Evolutionary conservation across 148 eudicot species (phyloP).

Genomic region (Vaccinium darrowii): DNA sequence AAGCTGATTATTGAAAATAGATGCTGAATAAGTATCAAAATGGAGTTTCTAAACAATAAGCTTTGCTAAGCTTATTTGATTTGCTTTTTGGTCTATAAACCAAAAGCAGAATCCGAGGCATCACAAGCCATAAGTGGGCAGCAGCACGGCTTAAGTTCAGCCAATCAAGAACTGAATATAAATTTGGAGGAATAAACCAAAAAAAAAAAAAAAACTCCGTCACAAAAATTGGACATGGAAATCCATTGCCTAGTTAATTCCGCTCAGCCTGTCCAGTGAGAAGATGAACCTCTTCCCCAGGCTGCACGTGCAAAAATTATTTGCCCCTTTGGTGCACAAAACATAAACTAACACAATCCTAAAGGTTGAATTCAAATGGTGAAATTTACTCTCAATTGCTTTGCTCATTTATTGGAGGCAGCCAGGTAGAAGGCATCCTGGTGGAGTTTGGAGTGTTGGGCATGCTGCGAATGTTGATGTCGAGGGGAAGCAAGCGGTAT

Average conservation of each 20-base stretch:
- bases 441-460: conserved; percentile 27
- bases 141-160: neutral
- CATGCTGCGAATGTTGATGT: conserved; percentile 42
- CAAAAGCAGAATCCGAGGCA: neutral
- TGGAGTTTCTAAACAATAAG: neutral
- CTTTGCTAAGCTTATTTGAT: neutral
- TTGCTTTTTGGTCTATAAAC: neutral
- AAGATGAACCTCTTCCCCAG: neutral
- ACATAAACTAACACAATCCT: neutral
- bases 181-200: too few relatives aligned
- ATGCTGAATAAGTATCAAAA: neutral
- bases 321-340: conserved; percentile 1
- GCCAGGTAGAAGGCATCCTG: conserved; percentile 31
- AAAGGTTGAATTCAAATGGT: neutral
- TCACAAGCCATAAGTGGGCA: neutral
- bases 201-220: neutral
- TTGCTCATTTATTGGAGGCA: neutral
- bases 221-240: conserved; percentile 1
- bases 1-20: neutral
- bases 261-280: conserved; percentile 7
- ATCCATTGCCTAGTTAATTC: conserved; percentile 8
- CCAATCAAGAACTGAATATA: too few relatives aligned
- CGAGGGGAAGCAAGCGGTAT: conserved; percentile 46
- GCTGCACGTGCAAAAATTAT: neutral
- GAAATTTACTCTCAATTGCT: neutral